phyloP scores from a whole-genome alignment of 345 rosid species.

The Dimocarpus longan region DNA sequence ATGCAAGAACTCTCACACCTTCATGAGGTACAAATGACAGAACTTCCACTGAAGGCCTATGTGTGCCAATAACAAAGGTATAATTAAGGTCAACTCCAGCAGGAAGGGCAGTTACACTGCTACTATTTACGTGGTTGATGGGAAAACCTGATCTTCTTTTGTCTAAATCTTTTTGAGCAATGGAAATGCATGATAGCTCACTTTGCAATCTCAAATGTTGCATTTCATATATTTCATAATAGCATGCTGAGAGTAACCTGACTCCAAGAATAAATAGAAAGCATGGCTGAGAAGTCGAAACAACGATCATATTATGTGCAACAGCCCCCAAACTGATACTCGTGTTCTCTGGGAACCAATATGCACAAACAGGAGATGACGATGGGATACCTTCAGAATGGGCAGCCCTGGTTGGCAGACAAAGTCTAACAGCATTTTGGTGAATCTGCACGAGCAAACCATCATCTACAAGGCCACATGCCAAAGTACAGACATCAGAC shows the following conservation, averaged over 20 bases:
- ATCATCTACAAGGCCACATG: constrained; percentile 84
- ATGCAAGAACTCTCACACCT: constrained; percentile 81
- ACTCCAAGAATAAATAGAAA: constrained; percentile 78
- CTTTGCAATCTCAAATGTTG: constrained; percentile 71
- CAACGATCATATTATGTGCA: constrained; percentile 65
- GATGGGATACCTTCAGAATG: constrained; percentile 76
- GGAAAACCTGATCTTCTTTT: constrained; percentile 39
- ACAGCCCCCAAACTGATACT: constrained; percentile 97
- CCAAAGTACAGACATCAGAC: constrained; percentile 93
- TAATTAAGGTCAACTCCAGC: constrained; percentile 60
- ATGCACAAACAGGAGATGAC: constrained; percentile 72
- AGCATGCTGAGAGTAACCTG: constrained; percentile 50
- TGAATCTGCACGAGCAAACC: constrained; percentile 90
- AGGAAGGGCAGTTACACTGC: constrained; percentile 46
- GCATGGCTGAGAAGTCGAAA: constrained; percentile 95
- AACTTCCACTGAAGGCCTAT: constrained; percentile 95
- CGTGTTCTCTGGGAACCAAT: constrained; percentile 76
- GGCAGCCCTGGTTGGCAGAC: constrained; percentile 84
- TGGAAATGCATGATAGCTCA: constrained; percentile 89
- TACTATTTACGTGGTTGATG: constrained; percentile 30
- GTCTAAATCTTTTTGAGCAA: constrained; percentile 65
- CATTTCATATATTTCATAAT: constrained; percentile 74
- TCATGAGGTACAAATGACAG: constrained; percentile 60
- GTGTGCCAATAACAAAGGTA: constrained; percentile 89
- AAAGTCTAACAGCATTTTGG: constrained; percentile 79